Evolutionary conservation across 306 rosid genomes (phyloP).

Genomic region (Cucurbita maxima): DNA sequence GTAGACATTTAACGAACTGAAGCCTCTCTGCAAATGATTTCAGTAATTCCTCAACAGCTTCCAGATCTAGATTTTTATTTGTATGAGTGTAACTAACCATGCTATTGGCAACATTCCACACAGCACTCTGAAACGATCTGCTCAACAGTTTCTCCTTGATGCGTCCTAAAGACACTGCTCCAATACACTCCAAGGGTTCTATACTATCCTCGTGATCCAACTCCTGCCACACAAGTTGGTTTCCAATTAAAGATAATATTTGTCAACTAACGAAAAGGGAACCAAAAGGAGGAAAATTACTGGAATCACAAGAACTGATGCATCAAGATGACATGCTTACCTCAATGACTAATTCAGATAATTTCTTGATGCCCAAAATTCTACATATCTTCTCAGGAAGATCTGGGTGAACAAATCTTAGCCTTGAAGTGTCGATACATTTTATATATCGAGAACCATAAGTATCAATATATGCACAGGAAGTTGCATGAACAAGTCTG

Average conservation of each 20-base stretch:
- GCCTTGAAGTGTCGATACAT: constrained; percentile 62
- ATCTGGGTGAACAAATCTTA: constrained; percentile 82
- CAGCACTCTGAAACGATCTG: constrained; percentile 69
- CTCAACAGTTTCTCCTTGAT: constrained; percentile 59
- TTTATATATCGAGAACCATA: constrained; percentile 75
- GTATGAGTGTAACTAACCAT: constrained; percentile 54
- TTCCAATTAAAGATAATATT: constrained; percentile 14
- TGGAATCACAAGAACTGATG: constrained; percentile 1
- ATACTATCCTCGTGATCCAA: constrained; percentile 47
- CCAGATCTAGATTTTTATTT: constrained; percentile 31
- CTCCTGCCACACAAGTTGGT: constrained; percentile 45
- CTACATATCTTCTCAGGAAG: constrained; percentile 70
- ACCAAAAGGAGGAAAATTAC: not conserved
- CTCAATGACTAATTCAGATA: constrained; percentile 79
- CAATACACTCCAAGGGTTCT: constrained; percentile 40
- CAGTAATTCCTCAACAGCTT: constrained; percentile 25
- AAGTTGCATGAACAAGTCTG: constrained; percentile 76
- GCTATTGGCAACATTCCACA: constrained; percentile 65
- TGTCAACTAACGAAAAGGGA: not conserved
- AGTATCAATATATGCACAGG: constrained; percentile 76
- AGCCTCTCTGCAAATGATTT: constrained; percentile 59
- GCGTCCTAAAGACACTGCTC: constrained; percentile 34
- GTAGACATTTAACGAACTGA: constrained; percentile 66
- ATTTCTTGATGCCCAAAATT: constrained; percentile 55
- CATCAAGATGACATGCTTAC: constrained; percentile 27